phyloP scores from a whole-genome alignment of 2,329 filamentous ascomycete genomes.

The Purpureocillium lavendulum region DNA sequence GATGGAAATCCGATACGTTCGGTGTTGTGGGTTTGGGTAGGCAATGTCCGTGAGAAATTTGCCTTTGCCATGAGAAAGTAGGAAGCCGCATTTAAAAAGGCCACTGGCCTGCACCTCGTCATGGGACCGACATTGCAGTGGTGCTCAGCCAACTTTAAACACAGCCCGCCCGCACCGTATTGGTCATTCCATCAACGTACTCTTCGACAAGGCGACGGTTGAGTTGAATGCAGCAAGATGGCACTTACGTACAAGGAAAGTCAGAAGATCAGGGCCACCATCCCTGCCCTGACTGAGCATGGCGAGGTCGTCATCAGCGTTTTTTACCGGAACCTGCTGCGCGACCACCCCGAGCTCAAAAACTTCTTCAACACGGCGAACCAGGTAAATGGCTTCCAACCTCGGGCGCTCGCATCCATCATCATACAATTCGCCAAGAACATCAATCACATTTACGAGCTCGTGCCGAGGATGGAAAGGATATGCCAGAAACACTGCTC shows the following conservation, averaged over 20 bases:
- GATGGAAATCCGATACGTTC: too few species aligned
- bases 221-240: constrained; percentile 23
- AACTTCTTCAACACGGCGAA: constrained; percentile 56
- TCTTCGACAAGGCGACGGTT: too few species aligned
- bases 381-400: constrained; percentile 25
- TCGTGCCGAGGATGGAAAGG: constrained; percentile 44
- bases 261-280: constrained; percentile 59
- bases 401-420: constrained; percentile 23
- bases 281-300: constrained; percentile 59
- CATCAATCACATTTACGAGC: constrained; percentile 53
- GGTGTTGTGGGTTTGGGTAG: too few species aligned
- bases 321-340: constrained; percentile 65
- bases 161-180: too few species aligned
- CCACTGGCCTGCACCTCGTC: too few species aligned
- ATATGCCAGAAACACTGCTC: constrained; percentile 68
- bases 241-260: constrained; percentile 46
- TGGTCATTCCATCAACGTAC: too few species aligned
- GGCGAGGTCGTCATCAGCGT: constrained; percentile 60
- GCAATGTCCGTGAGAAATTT: too few species aligned
- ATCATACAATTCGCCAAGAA: constrained; percentile 65
- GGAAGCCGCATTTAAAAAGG: too few species aligned
- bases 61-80: too few species aligned
- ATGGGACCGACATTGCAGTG: too few species aligned
- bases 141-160: too few species aligned
- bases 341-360: constrained; percentile 56